A percentile compares a stretch with the other conserved stretches of the same genome.
Conservation (phyloP, 2,329 filamentous ascomycete species). For the Didymosphaeria variabile region DNA sequence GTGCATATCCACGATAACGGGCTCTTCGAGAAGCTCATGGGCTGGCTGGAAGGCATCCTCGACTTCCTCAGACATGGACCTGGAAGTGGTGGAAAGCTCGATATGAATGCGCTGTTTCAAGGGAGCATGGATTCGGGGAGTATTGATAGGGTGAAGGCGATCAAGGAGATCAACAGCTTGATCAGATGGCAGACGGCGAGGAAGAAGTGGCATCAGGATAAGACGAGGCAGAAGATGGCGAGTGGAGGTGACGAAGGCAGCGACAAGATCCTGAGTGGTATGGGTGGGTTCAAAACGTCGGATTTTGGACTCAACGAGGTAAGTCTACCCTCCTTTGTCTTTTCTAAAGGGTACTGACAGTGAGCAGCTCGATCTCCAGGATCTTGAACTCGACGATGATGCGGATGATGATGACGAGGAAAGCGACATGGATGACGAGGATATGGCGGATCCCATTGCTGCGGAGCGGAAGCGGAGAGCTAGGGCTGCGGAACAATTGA, state of each 20-base stretch:
- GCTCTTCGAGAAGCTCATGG: conserved; percentile 94
- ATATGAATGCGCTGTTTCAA: conserved; percentile 93
- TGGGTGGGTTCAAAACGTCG: conserved; percentile 72
- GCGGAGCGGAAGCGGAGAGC: conserved; percentile 82
- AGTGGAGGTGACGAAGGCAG: conserved; percentile 71
- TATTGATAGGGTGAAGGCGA: conserved; percentile 76
- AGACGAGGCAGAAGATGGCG: conserved; percentile 99
- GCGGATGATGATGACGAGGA: conserved; percentile 63
- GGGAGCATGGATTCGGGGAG: conserved; percentile 73
- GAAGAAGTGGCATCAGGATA: conserved; percentile 98
- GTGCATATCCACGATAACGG: conserved; percentile 97
- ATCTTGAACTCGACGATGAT: conserved; percentile 81
- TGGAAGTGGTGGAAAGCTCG: conserved; percentile 77
- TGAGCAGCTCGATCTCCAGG: conserved; percentile 74
- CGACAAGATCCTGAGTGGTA: conserved; percentile 50
- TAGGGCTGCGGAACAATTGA: conserved; percentile 80
- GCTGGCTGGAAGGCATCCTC: conserved; percentile 94
- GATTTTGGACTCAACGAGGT: conserved; percentile 92
- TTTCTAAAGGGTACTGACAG: conserved; percentile 15
- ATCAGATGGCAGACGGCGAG: conserved; percentile 94
- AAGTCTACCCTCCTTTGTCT: conserved; percentile 28
- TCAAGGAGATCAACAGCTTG: conserved; percentile 82
- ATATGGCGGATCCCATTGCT: conserved; percentile 85
- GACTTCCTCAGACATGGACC: conserved; percentile 91
- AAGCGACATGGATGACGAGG: conserved; percentile 64